Evolutionary conservation across 2,329 filamentous ascomycete genomes (phyloP).

Genomic region (Colletotrichum tropicicola): DNA sequence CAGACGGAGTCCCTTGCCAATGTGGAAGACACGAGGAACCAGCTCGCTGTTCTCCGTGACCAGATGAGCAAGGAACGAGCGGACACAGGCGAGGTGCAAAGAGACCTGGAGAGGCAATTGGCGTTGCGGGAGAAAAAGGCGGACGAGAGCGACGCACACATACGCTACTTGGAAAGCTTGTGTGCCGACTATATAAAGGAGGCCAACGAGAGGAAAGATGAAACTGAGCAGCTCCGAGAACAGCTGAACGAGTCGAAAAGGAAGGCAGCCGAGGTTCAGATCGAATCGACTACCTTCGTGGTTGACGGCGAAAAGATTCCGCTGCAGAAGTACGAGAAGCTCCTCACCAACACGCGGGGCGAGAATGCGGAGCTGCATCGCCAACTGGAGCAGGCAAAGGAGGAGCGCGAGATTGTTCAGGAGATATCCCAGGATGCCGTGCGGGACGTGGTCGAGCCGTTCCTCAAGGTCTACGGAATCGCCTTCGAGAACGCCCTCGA

Average conservation of each 20-base stretch:
- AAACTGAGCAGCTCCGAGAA: neutral
- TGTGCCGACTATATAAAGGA: neutral
- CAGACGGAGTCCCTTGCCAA: neutral
- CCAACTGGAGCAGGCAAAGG: neutral
- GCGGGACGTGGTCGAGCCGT: neutral
- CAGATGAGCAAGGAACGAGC: neutral
- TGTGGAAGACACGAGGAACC: neutral
- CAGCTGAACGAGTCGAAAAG: neutral
- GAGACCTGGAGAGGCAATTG: neutral
- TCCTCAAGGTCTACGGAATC: neutral
- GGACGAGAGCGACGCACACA: too few relatives aligned
- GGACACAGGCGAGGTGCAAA: neutral
- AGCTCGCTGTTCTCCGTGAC: neutral
- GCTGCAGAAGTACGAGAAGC: neutral
- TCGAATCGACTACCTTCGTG: neutral
- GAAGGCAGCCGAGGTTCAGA: neutral
- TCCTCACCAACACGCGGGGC: constrained; percentile 16
- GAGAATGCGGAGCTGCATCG: neutral
- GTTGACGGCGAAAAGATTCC: constrained; percentile 1
- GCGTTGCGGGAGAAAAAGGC: neutral
- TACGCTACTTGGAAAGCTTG: too few relatives aligned
- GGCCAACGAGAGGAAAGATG: neutral
- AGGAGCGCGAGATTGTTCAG: neutral
- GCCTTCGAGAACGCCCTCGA: neutral
- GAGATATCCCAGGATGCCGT: neutral